Evolutionary conservation across 768 basidiomycete genomes (phyloP).

Genomic region (Naganishia vishniacii): DNA sequence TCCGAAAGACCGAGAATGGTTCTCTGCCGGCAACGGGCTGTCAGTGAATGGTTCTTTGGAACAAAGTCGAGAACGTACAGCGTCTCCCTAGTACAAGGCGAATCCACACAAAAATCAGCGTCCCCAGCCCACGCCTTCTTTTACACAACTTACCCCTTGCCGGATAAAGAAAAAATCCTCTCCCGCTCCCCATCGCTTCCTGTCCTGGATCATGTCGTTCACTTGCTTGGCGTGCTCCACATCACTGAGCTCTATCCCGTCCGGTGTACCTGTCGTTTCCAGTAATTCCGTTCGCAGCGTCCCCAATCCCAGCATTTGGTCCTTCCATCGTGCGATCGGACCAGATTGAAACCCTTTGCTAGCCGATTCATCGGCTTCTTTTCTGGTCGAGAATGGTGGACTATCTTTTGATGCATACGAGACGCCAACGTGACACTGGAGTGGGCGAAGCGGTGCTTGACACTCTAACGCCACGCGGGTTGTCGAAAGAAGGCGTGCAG

Average conservation of each 20-base stretch:
- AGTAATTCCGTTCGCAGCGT: conserved; percentile 42
- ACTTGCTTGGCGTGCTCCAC: conserved; percentile 33
- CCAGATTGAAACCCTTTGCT: conserved; percentile 33
- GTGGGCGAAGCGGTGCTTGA: conserved; percentile 7
- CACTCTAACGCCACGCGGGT: neutral
- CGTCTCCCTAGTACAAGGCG: neutral
- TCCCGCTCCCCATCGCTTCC: conserved; percentile 43
- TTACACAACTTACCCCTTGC: conserved; percentile 30
- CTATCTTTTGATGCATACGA: conserved; percentile 46
- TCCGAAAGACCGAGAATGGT: conserved; percentile 72
- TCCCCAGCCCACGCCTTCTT: no score
- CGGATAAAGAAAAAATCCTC: conserved; percentile 46
- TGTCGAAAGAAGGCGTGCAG: conserved; percentile 3
- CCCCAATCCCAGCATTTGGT: conserved; percentile 34
- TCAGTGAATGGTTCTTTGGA: neutral
- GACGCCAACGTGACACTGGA: conserved; percentile 41
- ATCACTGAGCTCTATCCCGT: conserved; percentile 28
- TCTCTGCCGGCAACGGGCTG: conserved; percentile 20
- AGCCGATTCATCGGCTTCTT: conserved; percentile 23
- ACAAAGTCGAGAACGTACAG: neutral
- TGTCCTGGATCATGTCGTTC: conserved; percentile 26
- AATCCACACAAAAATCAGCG: neutral
- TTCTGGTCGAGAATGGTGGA: conserved; percentile 39
- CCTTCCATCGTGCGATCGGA: conserved; percentile 41
- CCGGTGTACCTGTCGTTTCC: conserved; percentile 5